Evolutionary conservation across 2,329 filamentous ascomycete genomes (phyloP).

Genomic region (Diaporthe sp.): DNA sequence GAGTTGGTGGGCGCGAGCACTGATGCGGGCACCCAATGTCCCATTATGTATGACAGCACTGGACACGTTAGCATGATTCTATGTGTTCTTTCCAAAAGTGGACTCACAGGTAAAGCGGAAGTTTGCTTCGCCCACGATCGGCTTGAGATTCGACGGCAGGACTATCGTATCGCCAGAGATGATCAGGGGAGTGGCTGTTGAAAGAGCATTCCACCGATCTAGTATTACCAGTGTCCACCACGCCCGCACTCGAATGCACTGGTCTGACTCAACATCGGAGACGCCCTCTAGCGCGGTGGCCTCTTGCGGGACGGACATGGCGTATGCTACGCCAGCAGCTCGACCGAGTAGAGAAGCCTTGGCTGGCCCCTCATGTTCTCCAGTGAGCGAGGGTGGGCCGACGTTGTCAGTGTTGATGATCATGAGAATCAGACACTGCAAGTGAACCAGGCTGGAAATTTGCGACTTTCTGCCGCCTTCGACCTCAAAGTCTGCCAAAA

Average conservation of each 20-base stretch:
- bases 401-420: slow-evolving; percentile 74
- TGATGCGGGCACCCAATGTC: slow-evolving; percentile 39
- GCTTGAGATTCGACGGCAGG: slow-evolving; percentile 69
- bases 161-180: slow-evolving; percentile 74
- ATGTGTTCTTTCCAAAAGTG: not conserved
- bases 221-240: slow-evolving; percentile 81
- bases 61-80: slow-evolving; percentile 37
- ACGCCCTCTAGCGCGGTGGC: slow-evolving; percentile 55
- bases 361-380: slow-evolving; percentile 59
- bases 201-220: slow-evolving; percentile 80
- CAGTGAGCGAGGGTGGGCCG: slow-evolving; percentile 55
- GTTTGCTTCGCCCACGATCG: slow-evolving; percentile 71
- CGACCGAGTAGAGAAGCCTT: slow-evolving; percentile 71
- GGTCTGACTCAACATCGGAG: slow-evolving; percentile 69
- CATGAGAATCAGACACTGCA: slow-evolving; percentile 76
- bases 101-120: slow-evolving; percentile 76
- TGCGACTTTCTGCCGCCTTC: slow-evolving; percentile 52
- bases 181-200: slow-evolving; percentile 71
- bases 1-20: slow-evolving; percentile 57
- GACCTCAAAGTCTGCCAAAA: slow-evolving; percentile 66
- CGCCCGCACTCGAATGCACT: slow-evolving; percentile 71
- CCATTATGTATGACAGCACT: slow-evolving; percentile 39
- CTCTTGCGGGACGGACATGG: slow-evolving; percentile 63
- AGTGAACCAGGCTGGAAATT: slow-evolving; percentile 66
- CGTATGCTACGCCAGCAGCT: slow-evolving; percentile 75